phyloP scores from a whole-genome alignment of 208 protist genomes.

The Wallacemonas sp. region DNA sequence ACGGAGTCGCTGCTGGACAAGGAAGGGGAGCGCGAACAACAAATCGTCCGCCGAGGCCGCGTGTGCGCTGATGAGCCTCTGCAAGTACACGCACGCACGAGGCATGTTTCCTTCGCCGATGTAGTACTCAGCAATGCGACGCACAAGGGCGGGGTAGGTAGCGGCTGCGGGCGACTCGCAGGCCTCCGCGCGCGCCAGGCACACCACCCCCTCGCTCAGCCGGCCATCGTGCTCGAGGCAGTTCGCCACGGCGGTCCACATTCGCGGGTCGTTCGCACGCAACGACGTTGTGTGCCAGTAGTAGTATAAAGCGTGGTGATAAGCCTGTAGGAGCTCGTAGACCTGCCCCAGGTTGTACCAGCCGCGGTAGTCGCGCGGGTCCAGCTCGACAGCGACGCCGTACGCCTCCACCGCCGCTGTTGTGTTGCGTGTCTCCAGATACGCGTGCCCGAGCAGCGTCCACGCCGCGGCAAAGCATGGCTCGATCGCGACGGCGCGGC shows the following conservation, averaged over 20 bases:
- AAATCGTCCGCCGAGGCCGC: conserved; percentile 43
- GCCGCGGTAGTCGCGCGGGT: conserved; percentile 93
- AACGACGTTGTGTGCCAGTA: conserved; percentile 93
- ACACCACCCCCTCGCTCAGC: conserved; percentile 59
- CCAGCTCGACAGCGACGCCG: conserved; percentile 91
- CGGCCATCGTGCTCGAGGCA: conserved; percentile 78
- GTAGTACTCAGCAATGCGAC: conserved; percentile 67
- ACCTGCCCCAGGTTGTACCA: conserved; percentile 98
- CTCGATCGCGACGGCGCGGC: conserved; percentile 87
- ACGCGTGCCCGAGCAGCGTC: conserved; percentile 98
- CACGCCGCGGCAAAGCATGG: conserved; percentile 92
- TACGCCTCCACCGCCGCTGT: conserved; percentile 95
- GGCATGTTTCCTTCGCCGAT: conserved; percentile 35
- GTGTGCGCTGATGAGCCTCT: conserved; percentile 49
- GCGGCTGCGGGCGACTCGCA: conserved; percentile 40
- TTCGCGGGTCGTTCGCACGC: conserved; percentile 94
- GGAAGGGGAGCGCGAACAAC: conserved; percentile 58
- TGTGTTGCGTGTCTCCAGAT: conserved; percentile 95
- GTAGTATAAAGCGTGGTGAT: conserved; percentile 96
- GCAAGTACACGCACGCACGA: conserved; percentile 61
- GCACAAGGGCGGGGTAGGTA: conserved; percentile 65
- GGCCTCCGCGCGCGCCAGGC: conserved; percentile 73
- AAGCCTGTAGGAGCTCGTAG: conserved; percentile 96
- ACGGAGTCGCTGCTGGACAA: conserved; percentile 60
- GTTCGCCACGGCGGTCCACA: conserved; percentile 89